A percentile compares a stretch with the other conserved stretches of the same genome.
Conservation (phyloP, 176 grass and related monocot species). For the Oryza glaberrima region DNA sequence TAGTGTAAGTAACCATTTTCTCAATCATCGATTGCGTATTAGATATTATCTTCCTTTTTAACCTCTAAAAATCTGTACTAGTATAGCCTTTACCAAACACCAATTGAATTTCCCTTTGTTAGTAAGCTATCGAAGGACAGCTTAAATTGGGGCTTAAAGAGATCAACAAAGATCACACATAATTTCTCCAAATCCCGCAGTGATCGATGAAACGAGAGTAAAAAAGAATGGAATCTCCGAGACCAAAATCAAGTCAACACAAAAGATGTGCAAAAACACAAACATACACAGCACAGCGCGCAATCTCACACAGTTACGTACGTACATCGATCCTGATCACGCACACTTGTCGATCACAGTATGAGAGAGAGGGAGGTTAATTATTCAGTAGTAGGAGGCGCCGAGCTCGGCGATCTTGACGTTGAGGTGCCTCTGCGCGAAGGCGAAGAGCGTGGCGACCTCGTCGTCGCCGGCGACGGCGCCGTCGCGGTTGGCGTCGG, state of each 20-base stretch:
- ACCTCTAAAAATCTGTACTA: no score
- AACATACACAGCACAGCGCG: neutral
- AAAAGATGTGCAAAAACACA: neutral
- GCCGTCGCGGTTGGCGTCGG: conserved; percentile 58
- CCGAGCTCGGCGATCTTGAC: conserved; percentile 64
- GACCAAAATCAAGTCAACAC: neutral
- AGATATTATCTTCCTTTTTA: no score
- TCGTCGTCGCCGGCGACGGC: conserved; percentile 47
- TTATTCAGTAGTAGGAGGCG: conserved; percentile 23
- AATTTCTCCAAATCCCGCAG: neutral
- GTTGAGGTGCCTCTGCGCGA: conserved; percentile 61
- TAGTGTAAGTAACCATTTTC: no score
- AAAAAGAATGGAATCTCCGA: neutral
- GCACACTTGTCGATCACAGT: neutral
- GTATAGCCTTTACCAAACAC: no score
- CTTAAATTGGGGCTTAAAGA: neutral
- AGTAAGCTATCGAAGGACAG: no score
- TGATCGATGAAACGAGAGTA: neutral
- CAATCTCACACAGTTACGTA: neutral
- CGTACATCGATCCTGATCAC: neutral
- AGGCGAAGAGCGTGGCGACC: conserved; percentile 50
- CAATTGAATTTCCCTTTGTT: neutral
- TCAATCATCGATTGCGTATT: no score
- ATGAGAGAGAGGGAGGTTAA: neutral
- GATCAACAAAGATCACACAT: neutral